These are phyloP conservation scores for Lagenidium giganteum DNA, from an alignment of 352 stramenopile species.

Conservation along the genomic window DNA sequence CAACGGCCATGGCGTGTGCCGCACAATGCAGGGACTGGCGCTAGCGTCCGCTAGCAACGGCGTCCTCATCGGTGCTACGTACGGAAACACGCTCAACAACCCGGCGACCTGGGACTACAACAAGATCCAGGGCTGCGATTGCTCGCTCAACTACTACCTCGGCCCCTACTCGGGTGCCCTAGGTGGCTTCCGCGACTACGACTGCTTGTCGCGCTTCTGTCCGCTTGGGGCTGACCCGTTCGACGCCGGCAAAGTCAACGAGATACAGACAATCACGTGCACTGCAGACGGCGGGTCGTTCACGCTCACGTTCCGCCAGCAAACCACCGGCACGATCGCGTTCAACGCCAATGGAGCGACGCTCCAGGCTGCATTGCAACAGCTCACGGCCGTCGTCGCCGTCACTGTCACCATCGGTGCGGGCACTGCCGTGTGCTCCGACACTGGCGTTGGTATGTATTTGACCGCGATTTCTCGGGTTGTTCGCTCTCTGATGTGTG, in stretches of 20 bases:
- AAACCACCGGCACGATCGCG: slow-evolving; percentile 49
- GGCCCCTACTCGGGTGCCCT: slow-evolving; percentile 52
- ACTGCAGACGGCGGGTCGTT: slow-evolving; percentile 49
- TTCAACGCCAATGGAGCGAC: slow-evolving; percentile 29
- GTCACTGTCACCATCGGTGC: slow-evolving; percentile 53
- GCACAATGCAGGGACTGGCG: slow-evolving; percentile 70
- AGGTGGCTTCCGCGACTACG: slow-evolving; percentile 45
- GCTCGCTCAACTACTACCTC: slow-evolving; percentile 54
- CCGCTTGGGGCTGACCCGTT: slow-evolving; percentile 85
- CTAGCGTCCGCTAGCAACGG: slow-evolving; percentile 29
- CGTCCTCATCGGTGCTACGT: slow-evolving; percentile 45
- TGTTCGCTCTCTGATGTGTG: background rate
- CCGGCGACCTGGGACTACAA: slow-evolving; percentile 75
- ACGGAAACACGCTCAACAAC: slow-evolving; percentile 55
- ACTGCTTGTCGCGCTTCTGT: slow-evolving; percentile 83
- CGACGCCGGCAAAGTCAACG: slow-evolving; percentile 56
- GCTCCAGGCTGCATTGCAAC: slow-evolving; percentile 50
- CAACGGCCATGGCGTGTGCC: slow-evolving; percentile 67
- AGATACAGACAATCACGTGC: slow-evolving; percentile 62
- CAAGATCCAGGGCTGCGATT: slow-evolving; percentile 83
- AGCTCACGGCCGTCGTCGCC: slow-evolving; percentile 37
- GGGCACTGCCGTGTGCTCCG: slow-evolving; percentile 28
- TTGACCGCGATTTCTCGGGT: background rate
- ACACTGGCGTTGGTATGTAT: slow-evolving; percentile 31
- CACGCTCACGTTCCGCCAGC: slow-evolving; percentile 61